Evolutionary conservation across 2,329 filamentous ascomycete genomes (phyloP).

Genomic region (Ophiostoma piceae): DNA sequence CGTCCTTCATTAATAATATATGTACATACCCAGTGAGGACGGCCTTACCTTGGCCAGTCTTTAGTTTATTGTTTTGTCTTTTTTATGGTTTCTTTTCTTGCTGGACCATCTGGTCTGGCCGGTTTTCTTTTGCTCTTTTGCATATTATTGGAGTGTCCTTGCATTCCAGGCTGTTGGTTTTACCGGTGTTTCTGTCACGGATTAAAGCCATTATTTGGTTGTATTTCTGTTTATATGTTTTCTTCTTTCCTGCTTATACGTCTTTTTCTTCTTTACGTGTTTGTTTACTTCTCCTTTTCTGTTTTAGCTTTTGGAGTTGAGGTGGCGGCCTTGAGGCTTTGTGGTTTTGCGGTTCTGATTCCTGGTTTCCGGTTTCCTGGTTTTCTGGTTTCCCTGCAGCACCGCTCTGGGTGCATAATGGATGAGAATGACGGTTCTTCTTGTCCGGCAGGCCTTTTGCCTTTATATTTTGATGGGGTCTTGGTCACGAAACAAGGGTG

Average conservation of each 20-base stretch:
- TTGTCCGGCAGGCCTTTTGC: constrained; percentile 1
- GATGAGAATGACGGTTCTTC: constrained; percentile 9
- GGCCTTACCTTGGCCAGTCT: not conserved
- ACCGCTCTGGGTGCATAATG: not conserved
- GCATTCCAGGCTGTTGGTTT: constrained; percentile 13
- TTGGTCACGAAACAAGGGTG: constrained; percentile 6
- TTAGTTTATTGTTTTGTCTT: not conserved
- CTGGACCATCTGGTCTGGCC: not conserved
- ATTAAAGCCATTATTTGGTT: constrained; percentile 1
- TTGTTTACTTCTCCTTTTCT: not conserved
- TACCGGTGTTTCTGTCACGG: not conserved
- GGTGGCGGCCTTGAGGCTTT: constrained; percentile 4
- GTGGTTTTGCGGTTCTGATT: not conserved
- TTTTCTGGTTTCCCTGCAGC: constrained; percentile 13
- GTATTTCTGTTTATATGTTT: not conserved
- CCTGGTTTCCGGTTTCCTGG: constrained; percentile 4
- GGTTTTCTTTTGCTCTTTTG: constrained; percentile 9
- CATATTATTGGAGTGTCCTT: constrained; percentile 3
- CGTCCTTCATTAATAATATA: constrained; percentile 27
- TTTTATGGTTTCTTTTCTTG: not conserved
- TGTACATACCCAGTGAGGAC: constrained; percentile 19
- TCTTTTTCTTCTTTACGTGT: not conserved
- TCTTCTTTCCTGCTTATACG: not conserved
- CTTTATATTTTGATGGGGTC: constrained; percentile 8
- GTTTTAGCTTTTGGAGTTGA: constrained; percentile 14